Evolutionary conservation across 176 grass and related monocot genomes (phyloP).

Genomic region (Hordeum marinum): DNA sequence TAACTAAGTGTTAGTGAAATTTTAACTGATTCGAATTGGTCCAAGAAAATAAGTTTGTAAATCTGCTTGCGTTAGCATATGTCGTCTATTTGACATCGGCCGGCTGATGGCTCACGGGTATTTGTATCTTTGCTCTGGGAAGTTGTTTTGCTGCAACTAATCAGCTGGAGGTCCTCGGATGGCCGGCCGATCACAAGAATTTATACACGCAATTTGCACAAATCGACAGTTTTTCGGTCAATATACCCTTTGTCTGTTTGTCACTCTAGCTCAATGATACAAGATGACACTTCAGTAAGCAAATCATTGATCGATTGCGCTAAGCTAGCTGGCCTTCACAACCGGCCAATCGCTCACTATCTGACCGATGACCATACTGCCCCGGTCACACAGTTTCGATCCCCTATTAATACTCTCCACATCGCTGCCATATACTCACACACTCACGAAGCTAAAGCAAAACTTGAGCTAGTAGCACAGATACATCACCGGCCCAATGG

Average conservation of each 20-base stretch:
- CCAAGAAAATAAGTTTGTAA: too few relatives aligned
- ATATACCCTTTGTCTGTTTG: too few relatives aligned
- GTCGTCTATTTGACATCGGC: not conserved
- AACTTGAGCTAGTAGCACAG: not conserved
- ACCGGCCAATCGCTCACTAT: not conserved
- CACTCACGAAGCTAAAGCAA: not conserved
- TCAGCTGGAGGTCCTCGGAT: not conserved
- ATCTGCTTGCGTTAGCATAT: not conserved
- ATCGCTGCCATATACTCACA: not conserved
- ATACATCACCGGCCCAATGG: not conserved
- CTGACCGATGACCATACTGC: not conserved
- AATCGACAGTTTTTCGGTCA: not conserved
- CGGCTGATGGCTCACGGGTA: not conserved
- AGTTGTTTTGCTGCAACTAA: not conserved
- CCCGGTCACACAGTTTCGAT: too few relatives aligned
- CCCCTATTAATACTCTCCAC: not conserved
- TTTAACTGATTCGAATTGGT: too few relatives aligned
- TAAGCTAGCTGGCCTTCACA: not conserved
- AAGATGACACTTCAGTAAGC: not conserved
- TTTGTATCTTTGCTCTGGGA: not conserved
- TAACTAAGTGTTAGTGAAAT: too few relatives aligned
- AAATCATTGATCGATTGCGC: not conserved
- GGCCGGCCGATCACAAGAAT: not conserved
- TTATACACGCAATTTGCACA: not conserved
- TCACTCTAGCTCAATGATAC: not conserved